Evolutionary conservation across 495 filamentous ascomycete species (phyloP).

Genomic region (Hamigera avellanea): DNA sequence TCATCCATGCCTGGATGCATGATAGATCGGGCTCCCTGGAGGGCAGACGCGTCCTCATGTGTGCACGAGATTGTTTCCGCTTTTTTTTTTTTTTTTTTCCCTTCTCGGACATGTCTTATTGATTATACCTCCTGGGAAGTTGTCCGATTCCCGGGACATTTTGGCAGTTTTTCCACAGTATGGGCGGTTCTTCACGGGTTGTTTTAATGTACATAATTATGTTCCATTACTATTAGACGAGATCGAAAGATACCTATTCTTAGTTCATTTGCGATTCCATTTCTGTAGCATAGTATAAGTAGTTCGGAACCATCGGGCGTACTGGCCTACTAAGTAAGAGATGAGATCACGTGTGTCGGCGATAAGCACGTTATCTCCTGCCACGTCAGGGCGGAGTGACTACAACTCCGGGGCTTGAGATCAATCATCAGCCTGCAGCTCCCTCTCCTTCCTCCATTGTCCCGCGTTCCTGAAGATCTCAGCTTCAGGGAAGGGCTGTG

Average conservation of each 20-base stretch:
- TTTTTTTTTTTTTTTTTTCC: slow-evolving; percentile 11
- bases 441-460: no score
- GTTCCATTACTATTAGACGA: no score
- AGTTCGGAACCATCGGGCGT: no score
- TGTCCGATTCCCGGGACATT: slow-evolving; percentile 12
- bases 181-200: not conserved
- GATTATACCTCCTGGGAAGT: slow-evolving; percentile 25
- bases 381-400: no score
- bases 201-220: slow-evolving; percentile 15
- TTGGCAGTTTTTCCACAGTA: slow-evolving; percentile 2
- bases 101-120: slow-evolving; percentile 27
- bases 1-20: no score
- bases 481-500: no score
- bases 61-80: slow-evolving; percentile 11
- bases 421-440: no score
- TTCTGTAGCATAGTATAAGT: no score
- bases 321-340: not conserved
- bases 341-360: slow-evolving; percentile 15
- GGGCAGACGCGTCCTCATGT: not conserved
- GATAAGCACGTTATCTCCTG: slow-evolving; percentile 16
- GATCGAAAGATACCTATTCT: no score
- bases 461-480: no score
- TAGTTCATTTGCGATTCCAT: no score
- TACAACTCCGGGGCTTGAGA: no score
- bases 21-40: not conserved